Conservation (phyloP, 2,329 filamentous ascomycete species). For the Ascochyta koolunga region DNA sequence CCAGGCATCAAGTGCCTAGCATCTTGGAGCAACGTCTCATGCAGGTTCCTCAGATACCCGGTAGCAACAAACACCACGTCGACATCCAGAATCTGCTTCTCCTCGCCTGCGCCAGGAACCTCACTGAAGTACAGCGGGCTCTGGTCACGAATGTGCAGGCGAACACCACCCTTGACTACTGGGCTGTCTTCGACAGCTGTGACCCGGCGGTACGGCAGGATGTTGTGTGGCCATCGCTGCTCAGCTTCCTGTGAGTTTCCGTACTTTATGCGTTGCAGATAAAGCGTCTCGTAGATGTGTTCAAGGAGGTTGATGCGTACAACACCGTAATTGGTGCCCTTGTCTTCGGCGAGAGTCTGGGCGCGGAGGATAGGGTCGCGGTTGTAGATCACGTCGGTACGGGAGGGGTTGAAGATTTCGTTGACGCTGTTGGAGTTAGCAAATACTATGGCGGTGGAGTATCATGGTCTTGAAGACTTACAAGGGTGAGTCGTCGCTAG, state of each 20-base stretch:
- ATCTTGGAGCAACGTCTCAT: constrained; percentile 74
- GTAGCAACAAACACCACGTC: constrained; percentile 87
- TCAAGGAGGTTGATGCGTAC: constrained; percentile 91
- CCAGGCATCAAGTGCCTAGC: constrained; percentile 70
- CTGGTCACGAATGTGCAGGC: constrained; percentile 60
- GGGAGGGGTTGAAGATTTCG: constrained; percentile 91
- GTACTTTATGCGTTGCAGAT: constrained; percentile 78
- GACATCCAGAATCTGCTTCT: constrained; percentile 70
- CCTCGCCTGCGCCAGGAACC: constrained; percentile 48
- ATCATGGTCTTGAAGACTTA: constrained; percentile 56
- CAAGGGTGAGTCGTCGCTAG: constrained; percentile 96
- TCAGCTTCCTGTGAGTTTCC: constrained; percentile 63
- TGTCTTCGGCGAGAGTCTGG: constrained; percentile 69
- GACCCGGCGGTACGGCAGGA: constrained; percentile 73
- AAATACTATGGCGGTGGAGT: not conserved
- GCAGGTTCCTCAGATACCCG: constrained; percentile 79
- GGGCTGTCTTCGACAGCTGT: constrained; percentile 62
- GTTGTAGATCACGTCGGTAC: constrained; percentile 76
- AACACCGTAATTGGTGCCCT: constrained; percentile 91
- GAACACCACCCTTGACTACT: constrained; percentile 37
- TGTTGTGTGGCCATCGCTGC: constrained; percentile 79
- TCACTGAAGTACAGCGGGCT: constrained; percentile 46
- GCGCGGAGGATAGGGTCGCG: constrained; percentile 68
- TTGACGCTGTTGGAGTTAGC: constrained; percentile 71
- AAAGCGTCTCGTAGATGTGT: constrained; percentile 84